These are phyloP conservation scores for Stachybotrys chartarum DNA, from an alignment of 2,329 filamentous ascomycete species.

Conservation along the genomic window DNA sequence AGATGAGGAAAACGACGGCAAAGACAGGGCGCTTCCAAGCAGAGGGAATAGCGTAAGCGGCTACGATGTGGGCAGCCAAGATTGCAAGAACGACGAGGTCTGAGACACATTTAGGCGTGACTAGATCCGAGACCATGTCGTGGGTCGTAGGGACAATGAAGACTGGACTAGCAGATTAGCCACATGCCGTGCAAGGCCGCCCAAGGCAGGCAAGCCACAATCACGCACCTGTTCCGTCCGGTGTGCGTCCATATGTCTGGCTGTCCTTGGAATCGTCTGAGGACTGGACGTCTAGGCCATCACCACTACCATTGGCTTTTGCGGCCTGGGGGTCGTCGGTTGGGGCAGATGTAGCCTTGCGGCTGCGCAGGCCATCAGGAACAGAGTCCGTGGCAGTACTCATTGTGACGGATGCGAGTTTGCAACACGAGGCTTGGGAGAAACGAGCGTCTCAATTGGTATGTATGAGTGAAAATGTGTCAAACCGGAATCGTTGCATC, in stretches of 20 bases:
- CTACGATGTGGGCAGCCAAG: conserved; percentile 65
- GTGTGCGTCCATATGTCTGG: conserved; percentile 78
- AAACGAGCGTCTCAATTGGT: too few relatives aligned
- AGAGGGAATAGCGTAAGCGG: conserved; percentile 66
- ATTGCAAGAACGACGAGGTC: conserved; percentile 75
- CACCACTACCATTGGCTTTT: too few relatives aligned
- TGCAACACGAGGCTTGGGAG: too few relatives aligned
- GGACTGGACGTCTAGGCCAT: neutral
- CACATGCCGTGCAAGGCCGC: conserved; percentile 10
- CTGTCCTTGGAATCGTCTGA: conserved; percentile 43
- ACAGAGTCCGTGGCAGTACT: conserved; percentile 21
- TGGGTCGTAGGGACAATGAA: conserved; percentile 94
- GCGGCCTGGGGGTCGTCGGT: neutral
- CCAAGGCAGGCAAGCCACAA: conserved; percentile 1
- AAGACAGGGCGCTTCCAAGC: conserved; percentile 68
- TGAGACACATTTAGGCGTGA: conserved; percentile 93
- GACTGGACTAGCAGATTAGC: conserved; percentile 46
- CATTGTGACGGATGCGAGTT: conserved; percentile 13
- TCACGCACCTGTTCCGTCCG: conserved; percentile 77
- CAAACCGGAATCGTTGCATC: too few relatives aligned
- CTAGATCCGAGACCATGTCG: conserved; percentile 97
- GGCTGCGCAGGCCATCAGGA: conserved; percentile 8
- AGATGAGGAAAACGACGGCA: conserved; percentile 80
- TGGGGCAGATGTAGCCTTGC: conserved; percentile 5
- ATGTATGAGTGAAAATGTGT: too few relatives aligned